Evolutionary conservation across 2,329 filamentous ascomycete species (phyloP).

Genomic region (Fusarium sp.): DNA sequence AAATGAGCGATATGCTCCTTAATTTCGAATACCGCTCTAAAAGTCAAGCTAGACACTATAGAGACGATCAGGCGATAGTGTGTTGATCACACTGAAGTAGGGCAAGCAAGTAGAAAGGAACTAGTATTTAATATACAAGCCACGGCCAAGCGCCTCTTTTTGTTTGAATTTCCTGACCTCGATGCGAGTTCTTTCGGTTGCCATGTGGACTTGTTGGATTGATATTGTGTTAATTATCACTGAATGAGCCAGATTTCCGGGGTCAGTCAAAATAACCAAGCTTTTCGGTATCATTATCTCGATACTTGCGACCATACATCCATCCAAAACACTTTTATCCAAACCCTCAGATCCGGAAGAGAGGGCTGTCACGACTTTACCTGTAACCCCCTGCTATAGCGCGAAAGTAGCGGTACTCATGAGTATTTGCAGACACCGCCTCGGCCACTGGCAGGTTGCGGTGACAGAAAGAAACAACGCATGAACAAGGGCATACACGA

Average conservation of each 20-base stretch:
- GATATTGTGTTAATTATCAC: not conserved
- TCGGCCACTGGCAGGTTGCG: not conserved
- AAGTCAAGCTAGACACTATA: slow-evolving; percentile 19
- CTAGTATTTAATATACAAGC: slow-evolving; percentile 36
- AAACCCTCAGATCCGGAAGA: not conserved
- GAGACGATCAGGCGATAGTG: slow-evolving; percentile 32
- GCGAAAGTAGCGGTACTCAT: not conserved
- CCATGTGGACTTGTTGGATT: not conserved
- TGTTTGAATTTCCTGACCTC: slow-evolving; percentile 29
- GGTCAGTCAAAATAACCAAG: slow-evolving; percentile 52
- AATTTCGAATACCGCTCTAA: slow-evolving; percentile 1
- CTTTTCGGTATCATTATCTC: slow-evolving; percentile 55
- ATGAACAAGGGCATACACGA: slow-evolving; percentile 1
- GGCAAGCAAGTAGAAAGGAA: not conserved
- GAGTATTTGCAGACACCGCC: not conserved
- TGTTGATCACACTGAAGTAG: slow-evolving; percentile 28
- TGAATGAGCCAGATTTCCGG: not conserved
- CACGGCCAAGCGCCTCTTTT: not conserved
- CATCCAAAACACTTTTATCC: slow-evolving; percentile 27
- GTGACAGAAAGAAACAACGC: not conserved
- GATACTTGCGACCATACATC: slow-evolving; percentile 50
- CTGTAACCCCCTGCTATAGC: not conserved
- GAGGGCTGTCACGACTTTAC: not conserved
- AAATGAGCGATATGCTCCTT: slow-evolving; percentile 3
- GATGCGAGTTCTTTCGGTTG: not conserved